These are phyloP conservation scores for Teunomyces cretensis DNA, from an alignment of 805 yeast genomes.

Conservation along the genomic window DNA sequence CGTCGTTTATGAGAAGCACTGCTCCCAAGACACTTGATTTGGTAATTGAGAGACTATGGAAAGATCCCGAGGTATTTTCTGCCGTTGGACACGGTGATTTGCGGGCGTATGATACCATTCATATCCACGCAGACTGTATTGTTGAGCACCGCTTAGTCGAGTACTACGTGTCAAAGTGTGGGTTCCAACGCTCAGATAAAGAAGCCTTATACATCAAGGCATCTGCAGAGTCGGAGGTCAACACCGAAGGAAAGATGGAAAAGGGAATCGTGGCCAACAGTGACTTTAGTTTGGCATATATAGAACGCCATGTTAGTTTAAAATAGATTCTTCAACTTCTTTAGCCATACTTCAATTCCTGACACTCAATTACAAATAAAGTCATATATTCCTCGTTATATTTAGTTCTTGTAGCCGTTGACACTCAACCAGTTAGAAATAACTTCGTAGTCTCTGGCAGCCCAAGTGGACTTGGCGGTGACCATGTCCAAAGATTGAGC, in stretches of 20 bases:
- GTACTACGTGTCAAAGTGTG: conserved; percentile 43
- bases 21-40: conserved; percentile 31
- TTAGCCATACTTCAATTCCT: not conserved
- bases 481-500: conserved; percentile 65
- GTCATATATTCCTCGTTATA: conserved; percentile 3
- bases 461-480: conserved; percentile 57
- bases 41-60: conserved; percentile 16
- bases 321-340: not conserved
- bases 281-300: conserved; percentile 43
- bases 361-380: not conserved
- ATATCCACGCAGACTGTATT: conserved; percentile 42
- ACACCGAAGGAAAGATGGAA: conserved; percentile 26
- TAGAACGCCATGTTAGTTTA: conserved; percentile 22
- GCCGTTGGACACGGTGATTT: conserved; percentile 5
- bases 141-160: conserved; percentile 48
- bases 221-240: conserved; percentile 16
- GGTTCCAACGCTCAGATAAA: conserved; percentile 29
- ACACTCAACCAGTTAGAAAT: conserved; percentile 50
- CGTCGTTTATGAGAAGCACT: conserved; percentile 47
- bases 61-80: conserved; percentile 8
- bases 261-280: conserved; percentile 35
- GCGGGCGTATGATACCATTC: conserved; percentile 14
- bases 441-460: conserved; percentile 50
- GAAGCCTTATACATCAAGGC: conserved; percentile 14
- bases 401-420: conserved; percentile 26